A percentile compares a stretch with the other conserved stretches of the same genome.
Evolutionary conservation across 495 filamentous ascomycete genomes (phyloP).

Genomic region (Tricharina praecox): DNA sequence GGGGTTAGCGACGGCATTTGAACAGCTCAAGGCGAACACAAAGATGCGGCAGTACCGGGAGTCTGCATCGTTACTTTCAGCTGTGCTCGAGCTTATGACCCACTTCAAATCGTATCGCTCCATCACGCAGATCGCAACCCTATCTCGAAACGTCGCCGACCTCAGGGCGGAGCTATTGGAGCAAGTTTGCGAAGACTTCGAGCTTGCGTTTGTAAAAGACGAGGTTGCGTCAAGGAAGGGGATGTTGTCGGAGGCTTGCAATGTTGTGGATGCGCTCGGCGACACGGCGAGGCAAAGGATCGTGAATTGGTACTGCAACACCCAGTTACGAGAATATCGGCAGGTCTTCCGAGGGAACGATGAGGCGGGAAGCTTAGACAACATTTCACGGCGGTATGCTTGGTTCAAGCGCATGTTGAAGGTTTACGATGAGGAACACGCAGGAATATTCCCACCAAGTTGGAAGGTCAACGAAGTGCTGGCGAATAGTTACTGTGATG

Average conservation of each 20-base stretch:
- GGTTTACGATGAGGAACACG: constrained; percentile 89
- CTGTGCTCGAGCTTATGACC: constrained; percentile 93
- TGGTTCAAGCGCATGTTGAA: constrained; percentile 96
- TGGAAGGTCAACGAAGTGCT: constrained; percentile 86
- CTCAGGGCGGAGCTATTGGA: constrained; percentile 86
- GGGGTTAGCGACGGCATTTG: constrained; percentile 61
- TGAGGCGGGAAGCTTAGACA: constrained; percentile 91
- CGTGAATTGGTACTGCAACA: constrained; percentile 96
- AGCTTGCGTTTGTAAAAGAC: constrained; percentile 79
- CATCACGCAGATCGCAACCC: constrained; percentile 91
- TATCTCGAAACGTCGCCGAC: constrained; percentile 84
- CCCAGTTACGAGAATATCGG: constrained; percentile 84
- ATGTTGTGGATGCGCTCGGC: constrained; percentile 88
- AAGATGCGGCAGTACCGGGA: constrained; percentile 86
- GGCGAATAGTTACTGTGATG: constrained; percentile 87
- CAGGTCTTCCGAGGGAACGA: constrained; percentile 87
- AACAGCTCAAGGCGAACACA: constrained; percentile 72
- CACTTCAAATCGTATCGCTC: constrained; percentile 97
- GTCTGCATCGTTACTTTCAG: constrained; percentile 85
- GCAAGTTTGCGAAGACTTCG: constrained; percentile 96
- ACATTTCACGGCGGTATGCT: constrained; percentile 83
- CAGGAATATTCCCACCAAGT: constrained; percentile 63
- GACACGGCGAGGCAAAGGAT: constrained; percentile 70
- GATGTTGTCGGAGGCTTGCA: constrained; percentile 68
- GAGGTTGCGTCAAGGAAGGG: constrained; percentile 55